Evolutionary conservation across 371 early-diverging fungal species (phyloP).

Genomic region (Umbelopsis sp.): DNA sequence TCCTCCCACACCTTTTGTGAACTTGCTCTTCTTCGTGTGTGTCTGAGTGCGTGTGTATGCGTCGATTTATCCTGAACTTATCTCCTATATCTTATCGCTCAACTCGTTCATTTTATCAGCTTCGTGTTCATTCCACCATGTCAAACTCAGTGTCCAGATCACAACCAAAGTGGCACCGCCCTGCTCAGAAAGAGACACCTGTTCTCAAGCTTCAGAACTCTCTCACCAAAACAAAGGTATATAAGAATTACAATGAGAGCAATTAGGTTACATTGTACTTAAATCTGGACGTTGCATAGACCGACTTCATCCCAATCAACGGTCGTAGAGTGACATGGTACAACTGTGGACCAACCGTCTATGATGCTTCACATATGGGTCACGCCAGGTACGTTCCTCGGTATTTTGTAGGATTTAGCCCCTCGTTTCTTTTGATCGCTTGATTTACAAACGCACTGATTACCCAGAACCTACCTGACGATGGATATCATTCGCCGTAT

Average conservation of each 20-base stretch:
- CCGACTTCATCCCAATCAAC: slow-evolving; percentile 81
- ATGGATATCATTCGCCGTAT: slow-evolving; percentile 97
- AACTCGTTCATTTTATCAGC: neutral
- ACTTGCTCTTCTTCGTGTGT: neutral
- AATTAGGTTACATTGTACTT: no score
- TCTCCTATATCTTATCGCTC: slow-evolving; percentile 10
- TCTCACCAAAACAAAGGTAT: slow-evolving; percentile 74
- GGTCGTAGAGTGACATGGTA: slow-evolving; percentile 94
- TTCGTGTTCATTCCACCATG: neutral
- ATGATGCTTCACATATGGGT: slow-evolving; percentile 98
- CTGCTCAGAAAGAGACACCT: slow-evolving; percentile 29
- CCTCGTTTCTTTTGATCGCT: no score
- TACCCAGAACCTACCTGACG: slow-evolving; percentile 86
- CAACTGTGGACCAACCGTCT: slow-evolving; percentile 99
- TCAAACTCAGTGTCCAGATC: slow-evolving; percentile 28
- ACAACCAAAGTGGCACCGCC: slow-evolving; percentile 48
- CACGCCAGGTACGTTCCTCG: slow-evolving; percentile 77
- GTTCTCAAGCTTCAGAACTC: slow-evolving; percentile 76
- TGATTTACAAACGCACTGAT: neutral
- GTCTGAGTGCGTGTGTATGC: slow-evolving; percentile 14
- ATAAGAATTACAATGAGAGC: neutral
- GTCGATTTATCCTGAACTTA: neutral
- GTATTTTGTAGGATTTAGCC: neutral
- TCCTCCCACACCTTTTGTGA: neutral
- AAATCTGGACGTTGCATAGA: slow-evolving; percentile 49